phyloP scores from a whole-genome alignment of 768 basidiomycete species.

The Clitopilus passeckerianus region DNA sequence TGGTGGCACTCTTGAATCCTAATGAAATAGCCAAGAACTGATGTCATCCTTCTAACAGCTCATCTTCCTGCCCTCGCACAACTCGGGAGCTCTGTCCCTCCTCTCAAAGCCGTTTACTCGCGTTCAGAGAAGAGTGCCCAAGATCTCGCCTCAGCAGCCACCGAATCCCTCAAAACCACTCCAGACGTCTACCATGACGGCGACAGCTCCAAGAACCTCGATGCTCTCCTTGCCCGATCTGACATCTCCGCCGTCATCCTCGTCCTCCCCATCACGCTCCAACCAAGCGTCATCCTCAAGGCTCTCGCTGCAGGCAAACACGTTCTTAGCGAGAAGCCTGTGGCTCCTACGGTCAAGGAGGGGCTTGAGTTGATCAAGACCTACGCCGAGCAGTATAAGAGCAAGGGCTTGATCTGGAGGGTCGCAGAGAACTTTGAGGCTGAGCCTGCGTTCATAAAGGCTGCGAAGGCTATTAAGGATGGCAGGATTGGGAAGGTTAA shows the following conservation, averaged over 20 bases:
- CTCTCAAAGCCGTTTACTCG: conserved; percentile 72
- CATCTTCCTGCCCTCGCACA: conserved; percentile 73
- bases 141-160: conserved; percentile 46
- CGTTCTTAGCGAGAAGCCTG: conserved; percentile 86
- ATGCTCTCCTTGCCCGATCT: conserved; percentile 56
- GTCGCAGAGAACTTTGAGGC: conserved; percentile 77
- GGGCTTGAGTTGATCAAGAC: conserved; percentile 61
- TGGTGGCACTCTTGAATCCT: conserved; percentile 8
- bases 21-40: conserved; percentile 4
- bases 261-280: conserved; percentile 70
- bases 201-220: conserved; percentile 39
- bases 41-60: conserved; percentile 34
- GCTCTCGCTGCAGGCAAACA: conserved; percentile 77
- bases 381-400: conserved; percentile 62
- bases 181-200: conserved; percentile 57
- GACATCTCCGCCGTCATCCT: conserved; percentile 75
- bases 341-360: conserved; percentile 62
- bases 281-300: conserved; percentile 63
- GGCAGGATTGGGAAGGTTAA: conserved; percentile 71
- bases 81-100: conserved; percentile 39
- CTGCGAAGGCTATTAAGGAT: conserved; percentile 40
- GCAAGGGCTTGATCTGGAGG: conserved; percentile 71
- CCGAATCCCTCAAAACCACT: conserved; percentile 30
- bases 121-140: conserved; percentile 60
- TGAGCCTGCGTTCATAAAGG: conserved; percentile 52